Base-by-base conservation (phyloP, 495 filamentous ascomycete species). In the Neurospora cerealis region DNA sequence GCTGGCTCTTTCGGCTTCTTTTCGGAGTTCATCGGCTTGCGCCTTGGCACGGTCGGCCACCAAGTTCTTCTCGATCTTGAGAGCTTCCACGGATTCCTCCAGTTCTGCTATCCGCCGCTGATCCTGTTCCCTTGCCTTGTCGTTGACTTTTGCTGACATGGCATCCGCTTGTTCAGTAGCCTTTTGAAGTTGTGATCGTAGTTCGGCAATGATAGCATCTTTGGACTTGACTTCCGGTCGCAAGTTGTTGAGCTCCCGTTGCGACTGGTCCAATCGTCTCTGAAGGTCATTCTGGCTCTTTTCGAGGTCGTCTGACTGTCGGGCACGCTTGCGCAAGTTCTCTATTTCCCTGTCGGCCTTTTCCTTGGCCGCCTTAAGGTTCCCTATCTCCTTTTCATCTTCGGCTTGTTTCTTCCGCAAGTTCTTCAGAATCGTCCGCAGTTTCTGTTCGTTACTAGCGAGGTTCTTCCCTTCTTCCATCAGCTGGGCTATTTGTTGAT, bases 401-500 rank as follows among this genome's bases (percentile, higher is more conserved):
- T 92, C 87, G 62, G 79, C 80, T 36, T 86, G 77, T 76, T 92
- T 90, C 2, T 80, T 77, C 15, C 94, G 88, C 69, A 98, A 81
- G 79, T 93, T 95, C 83, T 95, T 97, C 75, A 98, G 91, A 3
- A 90, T 90, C 17, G 89, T 90, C 48, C 94, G 86, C 74, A 96
- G 90, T 76, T 92, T 92, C 77, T 98, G 87, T 76, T 98, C 96
- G 19, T 89, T 91, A 77, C 91, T 93, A 4, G 92, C 92, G 13
- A 98, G 86, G 74, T 93, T 94, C 78, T 97, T 93, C 0, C 96
- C 96, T 82, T 99, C 96, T 77, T 96, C 91, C 82, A 99, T 91
- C 17, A 99, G 83, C 54, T 94, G 85, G 6, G 93, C 92, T 73
- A 98, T 96, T 75, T 93, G 91, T 76, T 95, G 93, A 74, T 98